Conservation (phyloP, 2,329 filamentous ascomycete species). For the Verruconis gallopava region DNA sequence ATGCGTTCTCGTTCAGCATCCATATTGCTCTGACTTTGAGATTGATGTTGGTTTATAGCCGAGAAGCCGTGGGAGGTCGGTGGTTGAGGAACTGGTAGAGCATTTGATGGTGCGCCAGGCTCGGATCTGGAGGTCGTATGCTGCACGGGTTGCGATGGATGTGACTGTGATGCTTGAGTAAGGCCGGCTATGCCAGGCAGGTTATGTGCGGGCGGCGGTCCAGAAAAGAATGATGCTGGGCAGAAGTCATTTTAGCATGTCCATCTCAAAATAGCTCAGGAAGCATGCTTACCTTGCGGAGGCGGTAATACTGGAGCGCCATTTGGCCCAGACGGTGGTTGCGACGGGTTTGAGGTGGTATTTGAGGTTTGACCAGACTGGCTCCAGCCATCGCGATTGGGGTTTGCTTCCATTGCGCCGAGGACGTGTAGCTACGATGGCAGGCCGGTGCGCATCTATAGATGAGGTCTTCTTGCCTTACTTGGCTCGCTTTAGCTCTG, state of each 20-base stretch:
- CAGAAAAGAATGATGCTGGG: slow-evolving; percentile 25
- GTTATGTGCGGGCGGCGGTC: slow-evolving; percentile 27
- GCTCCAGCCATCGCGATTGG: not conserved
- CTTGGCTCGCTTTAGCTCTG: not conserved
- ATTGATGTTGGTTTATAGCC: slow-evolving; percentile 20
- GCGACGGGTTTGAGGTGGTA: slow-evolving; percentile 19
- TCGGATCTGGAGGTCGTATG: slow-evolving; percentile 22
- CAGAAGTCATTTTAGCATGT: no score
- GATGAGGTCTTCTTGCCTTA: not conserved
- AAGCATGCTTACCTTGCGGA: slow-evolving; percentile 22
- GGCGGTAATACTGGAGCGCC: slow-evolving; percentile 26
- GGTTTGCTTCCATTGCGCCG: not conserved
- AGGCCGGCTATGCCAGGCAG: slow-evolving; percentile 32
- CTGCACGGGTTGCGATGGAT: slow-evolving; percentile 24
- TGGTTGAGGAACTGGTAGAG: slow-evolving; percentile 16
- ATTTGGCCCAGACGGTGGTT: slow-evolving; percentile 24
- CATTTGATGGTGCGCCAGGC: slow-evolving; percentile 20
- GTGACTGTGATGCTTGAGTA: slow-evolving; percentile 30
- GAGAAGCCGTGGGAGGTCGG: slow-evolving; percentile 23
- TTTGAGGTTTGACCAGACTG: slow-evolving; percentile 18
- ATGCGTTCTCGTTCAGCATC: slow-evolving; percentile 31
- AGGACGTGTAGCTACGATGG: not conserved
- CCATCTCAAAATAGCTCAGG: not conserved
- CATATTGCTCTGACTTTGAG: slow-evolving; percentile 21
- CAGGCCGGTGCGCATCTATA: not conserved